Conservation (phyloP, 2,329 filamentous ascomycete genomes). For the Scedosporium boydii region DNA sequence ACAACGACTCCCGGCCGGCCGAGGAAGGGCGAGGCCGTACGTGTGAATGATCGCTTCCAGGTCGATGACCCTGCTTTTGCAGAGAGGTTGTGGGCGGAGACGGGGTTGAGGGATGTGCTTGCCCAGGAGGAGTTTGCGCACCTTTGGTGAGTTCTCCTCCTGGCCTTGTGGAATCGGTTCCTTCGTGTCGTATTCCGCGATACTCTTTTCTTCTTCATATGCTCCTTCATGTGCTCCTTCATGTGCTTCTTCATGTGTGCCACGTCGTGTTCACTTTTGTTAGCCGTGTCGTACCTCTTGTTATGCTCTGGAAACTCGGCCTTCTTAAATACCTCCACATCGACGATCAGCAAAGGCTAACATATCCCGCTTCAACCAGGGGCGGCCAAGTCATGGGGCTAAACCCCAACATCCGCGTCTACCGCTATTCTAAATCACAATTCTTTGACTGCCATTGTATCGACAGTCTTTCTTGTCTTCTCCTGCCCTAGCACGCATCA, state of each 20-base stretch:
- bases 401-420: slow-evolving; percentile 82
- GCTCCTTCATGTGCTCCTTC: background rate
- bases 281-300: background rate
- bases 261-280: background rate
- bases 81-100: slow-evolving; percentile 64
- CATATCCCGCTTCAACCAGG: slow-evolving; percentile 38
- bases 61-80: slow-evolving; percentile 69
- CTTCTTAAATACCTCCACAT: too few relatives aligned
- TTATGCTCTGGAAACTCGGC: too few relatives aligned
- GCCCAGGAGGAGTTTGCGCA: slow-evolving; percentile 26
- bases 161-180: background rate
- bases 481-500: background rate
- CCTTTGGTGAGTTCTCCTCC: slow-evolving; percentile 32
- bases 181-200: background rate
- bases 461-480: slow-evolving; percentile 19
- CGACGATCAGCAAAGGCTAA: background rate
- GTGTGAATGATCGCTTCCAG: slow-evolving; percentile 86
- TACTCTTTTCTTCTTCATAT: background rate
- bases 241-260: background rate
- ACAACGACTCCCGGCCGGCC: slow-evolving; percentile 70
- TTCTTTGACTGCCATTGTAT: slow-evolving; percentile 90
- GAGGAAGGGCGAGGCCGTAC: slow-evolving; percentile 68
- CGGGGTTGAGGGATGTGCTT: slow-evolving; percentile 58
- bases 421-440: slow-evolving; percentile 76
- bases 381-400: slow-evolving; percentile 75